Base-by-base conservation (phyloP, 352 stramenopile species). In the Phytophthora hibernalis region DNA sequence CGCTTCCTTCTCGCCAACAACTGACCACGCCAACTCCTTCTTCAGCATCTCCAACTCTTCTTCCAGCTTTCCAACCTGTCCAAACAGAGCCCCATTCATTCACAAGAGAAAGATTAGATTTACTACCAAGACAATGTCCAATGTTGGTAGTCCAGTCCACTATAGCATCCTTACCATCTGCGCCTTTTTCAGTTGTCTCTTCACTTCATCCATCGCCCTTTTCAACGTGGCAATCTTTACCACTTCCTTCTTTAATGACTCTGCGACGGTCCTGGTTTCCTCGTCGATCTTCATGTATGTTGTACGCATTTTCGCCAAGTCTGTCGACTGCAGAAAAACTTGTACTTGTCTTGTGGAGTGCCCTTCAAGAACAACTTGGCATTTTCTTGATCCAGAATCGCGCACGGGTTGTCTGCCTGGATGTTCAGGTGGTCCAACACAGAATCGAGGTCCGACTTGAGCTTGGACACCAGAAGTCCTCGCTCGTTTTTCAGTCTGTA, bases 321-420 rank as follows among this genome's bases (percentile, higher is more conserved):
- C 96, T 0, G 96, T 99, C 1, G 96, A 97, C 65, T 98, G 97
- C 59, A 98, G 82, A 99, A 99, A 72, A 99, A 99, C 24, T 85
- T 87, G 82, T 99, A 99, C 69, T 99, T 99, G 42, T 99, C 96
- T 15, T 85, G 76, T 5, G 87, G 68, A n/a, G n/a, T n/a, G n/a
- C n/a, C 97, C 22, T 96, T 97, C 21, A 99, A 71, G 70, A 99
- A 99, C 55, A 98, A 87, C 74, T 99, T 99, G 15, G 96, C 95
- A 59, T 99, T 98, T 76, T 99, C 97, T 71, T 99, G 97, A 73
- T 99, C 96, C 38, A 99, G 68, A 35, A 99, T 95, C 5, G 94
- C 93, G 26, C 97, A 98, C 33, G 97, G 97, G 82, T 99, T 99
- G 61, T 99, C 96, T 16, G 98, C 97, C 74, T 98, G 88, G 40